These are phyloP conservation scores for Malbranchea zuffiana DNA, from an alignment of 2,329 filamentous ascomycete genomes.

Conservation along the genomic window DNA sequence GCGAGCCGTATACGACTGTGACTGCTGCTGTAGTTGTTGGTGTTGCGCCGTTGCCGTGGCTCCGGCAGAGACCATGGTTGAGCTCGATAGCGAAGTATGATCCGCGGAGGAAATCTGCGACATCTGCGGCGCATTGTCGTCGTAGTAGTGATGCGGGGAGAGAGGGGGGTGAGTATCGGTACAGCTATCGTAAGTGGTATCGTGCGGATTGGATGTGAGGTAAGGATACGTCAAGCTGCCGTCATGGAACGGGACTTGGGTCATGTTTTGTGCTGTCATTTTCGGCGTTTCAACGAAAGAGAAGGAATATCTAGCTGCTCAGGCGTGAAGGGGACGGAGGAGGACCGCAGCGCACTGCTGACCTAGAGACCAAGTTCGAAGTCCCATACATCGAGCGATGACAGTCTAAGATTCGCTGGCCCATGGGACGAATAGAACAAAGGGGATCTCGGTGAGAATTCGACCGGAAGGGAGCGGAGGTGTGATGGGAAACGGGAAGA, in stretches of 20 bases:
- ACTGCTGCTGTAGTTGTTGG: neutral
- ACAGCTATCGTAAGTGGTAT: neutral
- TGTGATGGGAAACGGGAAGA: neutral
- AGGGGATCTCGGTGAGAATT: neutral
- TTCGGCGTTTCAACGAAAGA: neutral
- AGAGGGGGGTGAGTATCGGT: conserved; percentile 1
- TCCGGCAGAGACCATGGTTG: conserved; percentile 6
- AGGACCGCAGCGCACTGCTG: neutral
- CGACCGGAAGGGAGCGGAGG: neutral
- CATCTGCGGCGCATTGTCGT: neutral
- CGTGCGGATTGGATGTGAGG: neutral
- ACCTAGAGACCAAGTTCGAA: conserved; percentile 3
- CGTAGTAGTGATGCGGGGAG: neutral
- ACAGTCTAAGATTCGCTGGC: neutral
- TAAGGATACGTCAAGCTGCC: neutral
- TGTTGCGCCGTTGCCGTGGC: neutral
- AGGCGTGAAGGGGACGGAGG: neutral
- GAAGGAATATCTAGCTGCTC: neutral
- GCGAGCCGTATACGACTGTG: neutral
- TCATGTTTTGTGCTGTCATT: conserved; percentile 7
- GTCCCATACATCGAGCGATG: conserved; percentile 9
- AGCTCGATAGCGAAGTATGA: conserved; percentile 4
- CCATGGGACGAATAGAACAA: neutral
- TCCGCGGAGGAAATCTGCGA: conserved; percentile 3
- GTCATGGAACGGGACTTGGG: conserved; percentile 3